phyloP scores from a whole-genome alignment of 2,329 filamentous ascomycete genomes.

The Chalaropsis thielavioides region DNA sequence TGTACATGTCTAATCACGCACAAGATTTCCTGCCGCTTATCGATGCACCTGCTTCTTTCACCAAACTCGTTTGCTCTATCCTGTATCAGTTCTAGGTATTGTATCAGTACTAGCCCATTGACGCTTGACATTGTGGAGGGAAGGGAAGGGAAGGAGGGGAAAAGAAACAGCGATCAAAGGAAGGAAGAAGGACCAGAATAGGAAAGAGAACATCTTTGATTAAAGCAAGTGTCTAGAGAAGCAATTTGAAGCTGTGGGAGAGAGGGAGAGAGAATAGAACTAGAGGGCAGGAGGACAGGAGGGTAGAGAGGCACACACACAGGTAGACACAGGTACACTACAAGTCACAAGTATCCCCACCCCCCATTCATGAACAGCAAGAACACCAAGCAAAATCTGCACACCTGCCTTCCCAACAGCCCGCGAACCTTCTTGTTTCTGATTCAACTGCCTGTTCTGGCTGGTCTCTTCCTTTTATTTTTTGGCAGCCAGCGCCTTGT shows the following conservation, averaged over 20 bases:
- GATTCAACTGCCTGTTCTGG: not conserved
- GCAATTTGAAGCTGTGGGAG: not conserved
- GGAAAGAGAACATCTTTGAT: not conserved
- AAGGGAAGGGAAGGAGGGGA: not conserved
- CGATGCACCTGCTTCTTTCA: not conserved
- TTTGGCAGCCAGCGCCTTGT: not conserved
- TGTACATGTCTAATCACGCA: not conserved
- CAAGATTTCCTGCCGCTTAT: not conserved
- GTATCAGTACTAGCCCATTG: not conserved
- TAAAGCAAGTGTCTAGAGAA: not conserved
- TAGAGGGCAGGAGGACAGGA: not conserved
- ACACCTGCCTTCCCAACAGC: not conserved
- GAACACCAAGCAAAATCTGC: not conserved
- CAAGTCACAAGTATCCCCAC: not conserved
- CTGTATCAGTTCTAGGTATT: not conserved
- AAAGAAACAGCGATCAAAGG: not conserved
- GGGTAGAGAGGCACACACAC: not conserved
- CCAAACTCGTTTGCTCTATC: not conserved
- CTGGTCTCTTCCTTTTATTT: not conserved
- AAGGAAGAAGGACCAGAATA: not conserved
- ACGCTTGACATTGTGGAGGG: not conserved
- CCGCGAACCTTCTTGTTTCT: conserved; percentile 9
- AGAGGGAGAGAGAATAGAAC: not conserved
- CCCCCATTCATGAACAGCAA: not conserved
- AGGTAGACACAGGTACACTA: not conserved